Conservation (phyloP, 2,329 filamentous ascomycete genomes). For the Plectosphaerella sp. region DNA sequence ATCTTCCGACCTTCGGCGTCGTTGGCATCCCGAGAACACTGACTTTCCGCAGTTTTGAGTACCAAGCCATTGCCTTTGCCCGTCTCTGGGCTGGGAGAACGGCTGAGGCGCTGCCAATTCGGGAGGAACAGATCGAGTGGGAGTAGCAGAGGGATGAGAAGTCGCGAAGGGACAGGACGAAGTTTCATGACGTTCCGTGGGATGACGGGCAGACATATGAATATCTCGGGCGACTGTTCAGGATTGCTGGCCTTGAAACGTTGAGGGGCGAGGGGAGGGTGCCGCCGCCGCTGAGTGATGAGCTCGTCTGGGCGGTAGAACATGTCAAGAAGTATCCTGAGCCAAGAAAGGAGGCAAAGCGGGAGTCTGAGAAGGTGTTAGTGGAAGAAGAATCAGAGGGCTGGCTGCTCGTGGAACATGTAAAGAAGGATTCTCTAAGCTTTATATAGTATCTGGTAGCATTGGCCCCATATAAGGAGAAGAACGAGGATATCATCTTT, state of each 20-base stretch:
- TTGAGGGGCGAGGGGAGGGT: slow-evolving; percentile 40
- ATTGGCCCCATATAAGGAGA: too few relatives aligned
- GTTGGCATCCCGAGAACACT: slow-evolving; percentile 47
- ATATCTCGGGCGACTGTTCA: slow-evolving; percentile 41
- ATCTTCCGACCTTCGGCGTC: slow-evolving; percentile 41
- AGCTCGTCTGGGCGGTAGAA: slow-evolving; percentile 43
- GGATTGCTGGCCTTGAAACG: slow-evolving; percentile 42
- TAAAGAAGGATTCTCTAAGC: too few relatives aligned
- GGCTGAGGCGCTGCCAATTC: slow-evolving; percentile 27
- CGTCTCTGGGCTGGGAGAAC: slow-evolving; percentile 40
- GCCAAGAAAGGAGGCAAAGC: slow-evolving; percentile 13
- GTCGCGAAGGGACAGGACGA: slow-evolving; percentile 23
- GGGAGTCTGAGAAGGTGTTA: too few relatives aligned
- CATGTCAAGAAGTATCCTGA: slow-evolving; percentile 43
- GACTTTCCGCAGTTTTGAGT: slow-evolving; percentile 52
- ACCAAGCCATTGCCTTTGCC: slow-evolving; percentile 49
- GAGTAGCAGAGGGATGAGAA: slow-evolving; percentile 31
- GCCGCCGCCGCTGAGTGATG: slow-evolving; percentile 37
- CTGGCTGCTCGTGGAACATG: too few relatives aligned
- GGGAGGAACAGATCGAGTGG: slow-evolving; percentile 27
- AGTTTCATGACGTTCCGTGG: slow-evolving; percentile 51
- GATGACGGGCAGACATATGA: slow-evolving; percentile 44
- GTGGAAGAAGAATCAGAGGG: too few relatives aligned
- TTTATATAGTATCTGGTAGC: too few relatives aligned
- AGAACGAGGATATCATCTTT: too few relatives aligned